Conservation (phyloP, 192 early-diverging fungal species). For the Phlyctochytrium planicorne region DNA sequence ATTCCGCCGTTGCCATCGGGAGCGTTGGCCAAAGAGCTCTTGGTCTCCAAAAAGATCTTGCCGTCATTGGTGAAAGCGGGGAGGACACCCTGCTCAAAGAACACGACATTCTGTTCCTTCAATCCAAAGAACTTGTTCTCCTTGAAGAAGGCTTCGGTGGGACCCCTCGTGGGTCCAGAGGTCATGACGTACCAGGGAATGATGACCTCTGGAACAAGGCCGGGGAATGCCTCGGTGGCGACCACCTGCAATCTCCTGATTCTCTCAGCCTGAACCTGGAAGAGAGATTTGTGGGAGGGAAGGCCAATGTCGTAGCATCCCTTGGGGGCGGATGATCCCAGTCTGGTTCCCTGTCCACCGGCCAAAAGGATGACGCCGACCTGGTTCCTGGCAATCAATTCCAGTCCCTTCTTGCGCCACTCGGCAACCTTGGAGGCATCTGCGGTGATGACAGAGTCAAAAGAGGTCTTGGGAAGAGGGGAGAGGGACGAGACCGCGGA, state of each 20-base stretch:
- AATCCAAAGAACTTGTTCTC: conserved; percentile 88
- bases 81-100: conserved; percentile 95
- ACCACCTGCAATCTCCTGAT: conserved; percentile 82
- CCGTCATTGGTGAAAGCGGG: conserved; percentile 93
- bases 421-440: conserved; percentile 47
- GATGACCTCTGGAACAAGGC: conserved; percentile 44
- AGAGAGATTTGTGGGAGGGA: conserved; percentile 84
- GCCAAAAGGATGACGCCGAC: conserved; percentile 89
- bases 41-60: conserved; percentile 87
- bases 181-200: conserved; percentile 99
- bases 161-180: conserved; percentile 83
- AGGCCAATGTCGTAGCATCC: conserved; percentile 94
- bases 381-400: conserved; percentile 79
- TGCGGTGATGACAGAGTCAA: conserved; percentile 45
- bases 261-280: conserved; percentile 93
- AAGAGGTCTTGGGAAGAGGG: conserved; percentile 66
- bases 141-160: conserved; percentile 79
- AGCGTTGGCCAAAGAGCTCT: conserved; percentile 53
- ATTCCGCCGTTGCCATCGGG: conserved; percentile 86
- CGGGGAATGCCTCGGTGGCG: conserved; percentile 39
- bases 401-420: conserved; percentile 77
- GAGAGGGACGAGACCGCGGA: conserved; percentile 47
- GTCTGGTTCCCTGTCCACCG: conserved; percentile 35
- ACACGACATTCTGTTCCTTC: conserved; percentile 76
- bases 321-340: conserved; percentile 75